Conservation (phyloP, 2,329 filamentous ascomycete genomes). For the Zymoseptoria ardabiliae region DNA sequence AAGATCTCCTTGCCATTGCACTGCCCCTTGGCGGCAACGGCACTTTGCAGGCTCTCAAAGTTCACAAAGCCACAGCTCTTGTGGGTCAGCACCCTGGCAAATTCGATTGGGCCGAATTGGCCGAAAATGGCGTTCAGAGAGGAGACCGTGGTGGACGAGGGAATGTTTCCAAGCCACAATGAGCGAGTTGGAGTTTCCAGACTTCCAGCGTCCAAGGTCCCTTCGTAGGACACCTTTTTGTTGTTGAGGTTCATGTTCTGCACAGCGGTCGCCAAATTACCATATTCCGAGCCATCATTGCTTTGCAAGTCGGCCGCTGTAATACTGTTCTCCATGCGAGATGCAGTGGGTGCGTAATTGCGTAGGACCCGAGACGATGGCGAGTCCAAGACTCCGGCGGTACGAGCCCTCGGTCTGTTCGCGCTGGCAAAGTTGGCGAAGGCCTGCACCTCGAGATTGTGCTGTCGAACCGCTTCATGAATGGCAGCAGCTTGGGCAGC, state of each 20-base stretch:
- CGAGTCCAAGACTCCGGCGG: constrained; percentile 82
- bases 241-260: constrained; percentile 66
- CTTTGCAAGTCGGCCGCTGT: constrained; percentile 67
- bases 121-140: constrained; percentile 94
- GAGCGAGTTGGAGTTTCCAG: constrained; percentile 87
- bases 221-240: constrained; percentile 55
- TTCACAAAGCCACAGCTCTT: constrained; percentile 99
- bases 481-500: constrained; percentile 52
- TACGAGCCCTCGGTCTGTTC: constrained; percentile 79
- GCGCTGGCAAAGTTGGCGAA: constrained; percentile 78
- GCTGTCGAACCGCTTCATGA: constrained; percentile 71
- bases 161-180: constrained; percentile 95
- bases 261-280: constrained; percentile 72
- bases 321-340: constrained; percentile 67
- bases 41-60: constrained; percentile 85
- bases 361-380: constrained; percentile 57
- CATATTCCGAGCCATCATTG: constrained; percentile 69
- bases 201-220: constrained; percentile 55
- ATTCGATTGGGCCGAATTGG: constrained; percentile 83
- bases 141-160: constrained; percentile 90
- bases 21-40: constrained; percentile 75
- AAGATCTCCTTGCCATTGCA: constrained; percentile 98
- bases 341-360: constrained; percentile 68
- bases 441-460: constrained; percentile 88
- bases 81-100: constrained; percentile 87